Evolutionary conservation across 2,329 filamentous ascomycete genomes (phyloP).

Genomic region (Zymoseptoria brevis): DNA sequence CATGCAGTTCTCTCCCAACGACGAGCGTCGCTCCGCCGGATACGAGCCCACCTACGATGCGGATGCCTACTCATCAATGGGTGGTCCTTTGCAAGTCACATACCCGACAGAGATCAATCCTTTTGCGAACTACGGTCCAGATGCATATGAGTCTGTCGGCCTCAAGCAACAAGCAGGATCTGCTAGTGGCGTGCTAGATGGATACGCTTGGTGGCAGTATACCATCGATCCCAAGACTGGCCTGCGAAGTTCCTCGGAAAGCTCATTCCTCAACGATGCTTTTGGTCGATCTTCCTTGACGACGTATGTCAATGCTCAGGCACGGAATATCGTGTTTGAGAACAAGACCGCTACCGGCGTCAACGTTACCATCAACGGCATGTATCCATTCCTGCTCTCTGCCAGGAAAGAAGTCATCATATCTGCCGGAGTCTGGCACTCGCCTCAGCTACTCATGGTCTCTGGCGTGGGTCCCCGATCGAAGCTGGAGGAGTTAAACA

Average conservation of each 20-base stretch:
- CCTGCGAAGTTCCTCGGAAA: slow-evolving; percentile 21
- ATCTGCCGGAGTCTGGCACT: slow-evolving; percentile 25
- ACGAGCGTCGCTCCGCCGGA: slow-evolving; percentile 8
- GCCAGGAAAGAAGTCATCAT: slow-evolving; percentile 29
- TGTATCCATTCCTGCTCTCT: slow-evolving; percentile 18
- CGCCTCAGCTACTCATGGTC: slow-evolving; percentile 27
- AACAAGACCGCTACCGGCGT: slow-evolving; percentile 17
- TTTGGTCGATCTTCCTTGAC: slow-evolving; percentile 17
- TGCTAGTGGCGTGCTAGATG: slow-evolving; percentile 20
- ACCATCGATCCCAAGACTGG: slow-evolving; percentile 28
- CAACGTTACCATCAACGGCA: slow-evolving; percentile 21
- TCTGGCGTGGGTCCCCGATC: slow-evolving; percentile 26
- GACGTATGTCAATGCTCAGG: slow-evolving; percentile 28
- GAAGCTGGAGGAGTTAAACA: slow-evolving; percentile 36
- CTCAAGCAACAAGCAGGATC: slow-evolving; percentile 23
- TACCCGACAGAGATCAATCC: slow-evolving; percentile 24
- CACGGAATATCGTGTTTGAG: slow-evolving; percentile 29
- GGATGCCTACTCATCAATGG: slow-evolving; percentile 11
- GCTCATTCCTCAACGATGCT: slow-evolving; percentile 18
- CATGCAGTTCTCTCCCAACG: slow-evolving; percentile 12
- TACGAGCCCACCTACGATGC: slow-evolving; percentile 5
- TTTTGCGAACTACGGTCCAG: slow-evolving; percentile 22
- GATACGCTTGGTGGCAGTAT: slow-evolving; percentile 16
- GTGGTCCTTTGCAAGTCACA: slow-evolving; percentile 29
- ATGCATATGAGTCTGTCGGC: slow-evolving; percentile 22